Conservation (phyloP, 352 stramenopile species). For the Phytophthora rubi region DNA sequence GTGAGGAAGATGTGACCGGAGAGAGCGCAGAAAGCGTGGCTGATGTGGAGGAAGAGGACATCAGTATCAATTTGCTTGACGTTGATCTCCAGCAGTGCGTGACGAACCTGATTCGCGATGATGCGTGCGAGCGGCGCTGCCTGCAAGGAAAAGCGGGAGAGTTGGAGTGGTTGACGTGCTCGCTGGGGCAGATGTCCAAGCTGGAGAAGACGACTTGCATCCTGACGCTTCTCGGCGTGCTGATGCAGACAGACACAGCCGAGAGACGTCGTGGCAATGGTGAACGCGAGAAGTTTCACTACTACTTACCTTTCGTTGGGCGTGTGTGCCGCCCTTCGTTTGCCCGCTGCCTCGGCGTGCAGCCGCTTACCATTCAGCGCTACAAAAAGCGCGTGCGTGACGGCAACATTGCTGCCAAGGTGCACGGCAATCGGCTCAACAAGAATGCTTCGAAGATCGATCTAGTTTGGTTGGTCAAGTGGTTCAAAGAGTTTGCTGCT, state of each 20-base stretch:
- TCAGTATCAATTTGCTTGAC: too few relatives aligned
- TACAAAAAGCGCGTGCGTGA: neutral
- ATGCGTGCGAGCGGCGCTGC: neutral
- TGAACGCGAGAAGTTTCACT: too few relatives aligned
- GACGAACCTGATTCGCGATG: neutral
- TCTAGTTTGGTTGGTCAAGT: neutral
- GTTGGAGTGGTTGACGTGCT: constrained; percentile 2
- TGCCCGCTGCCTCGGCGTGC: too few relatives aligned
- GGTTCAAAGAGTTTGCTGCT: neutral
- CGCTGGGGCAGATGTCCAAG: constrained; percentile 3
- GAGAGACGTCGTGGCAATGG: neutral
- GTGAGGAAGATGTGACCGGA: too few relatives aligned
- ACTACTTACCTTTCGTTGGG: too few relatives aligned
- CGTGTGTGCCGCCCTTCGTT: too few relatives aligned
- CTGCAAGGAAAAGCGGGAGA: neutral
- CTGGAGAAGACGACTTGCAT: constrained; percentile 1
- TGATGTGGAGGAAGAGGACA: too few relatives aligned
- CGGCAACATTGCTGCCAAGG: constrained; percentile 1
- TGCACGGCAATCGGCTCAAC: neutral
- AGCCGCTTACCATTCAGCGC: too few relatives aligned
- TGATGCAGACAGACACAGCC: neutral
- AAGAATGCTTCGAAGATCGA: neutral
- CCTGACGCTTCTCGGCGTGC: neutral
- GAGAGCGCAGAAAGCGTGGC: too few relatives aligned
- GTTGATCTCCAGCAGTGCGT: neutral